These are phyloP conservation scores for Puccinia horiana DNA, from an alignment of 1,284 basidiomycete genomes.

Conservation along the genomic window DNA sequence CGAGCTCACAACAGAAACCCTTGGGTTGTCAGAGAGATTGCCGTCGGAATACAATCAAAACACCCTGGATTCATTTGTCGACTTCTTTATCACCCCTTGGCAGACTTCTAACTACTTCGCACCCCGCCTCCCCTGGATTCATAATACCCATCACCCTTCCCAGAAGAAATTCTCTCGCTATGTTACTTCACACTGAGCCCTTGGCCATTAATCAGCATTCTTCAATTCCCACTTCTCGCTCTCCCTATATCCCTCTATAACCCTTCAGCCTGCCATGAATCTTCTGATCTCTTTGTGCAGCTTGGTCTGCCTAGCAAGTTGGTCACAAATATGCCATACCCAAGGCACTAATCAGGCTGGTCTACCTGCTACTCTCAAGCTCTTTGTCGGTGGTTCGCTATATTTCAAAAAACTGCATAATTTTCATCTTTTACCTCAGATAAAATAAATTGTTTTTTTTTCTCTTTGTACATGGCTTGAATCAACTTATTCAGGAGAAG, in stretches of 20 bases:
- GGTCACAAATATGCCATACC: neutral
- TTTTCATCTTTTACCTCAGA: neutral
- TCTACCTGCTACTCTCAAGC: neutral
- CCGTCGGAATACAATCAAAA: neutral
- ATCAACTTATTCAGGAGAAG: constrained; percentile 3
- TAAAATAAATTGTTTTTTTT: neutral
- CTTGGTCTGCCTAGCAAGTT: neutral
- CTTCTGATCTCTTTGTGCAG: neutral
- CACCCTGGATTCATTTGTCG: neutral
- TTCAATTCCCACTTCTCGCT: neutral
- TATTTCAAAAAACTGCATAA: neutral
- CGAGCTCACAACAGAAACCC: too few relatives aligned
- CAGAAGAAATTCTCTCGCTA: too few relatives aligned
- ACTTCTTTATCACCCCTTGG: neutral
- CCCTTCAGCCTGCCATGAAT: neutral
- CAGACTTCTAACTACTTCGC: neutral
- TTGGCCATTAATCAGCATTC: neutral
- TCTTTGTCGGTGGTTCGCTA: constrained; percentile 5
- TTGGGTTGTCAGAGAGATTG: neutral
- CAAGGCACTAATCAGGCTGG: neutral
- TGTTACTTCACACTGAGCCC: neutral
- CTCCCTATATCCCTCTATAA: neutral
- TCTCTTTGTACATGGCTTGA: neutral
- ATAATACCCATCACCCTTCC: neutral
- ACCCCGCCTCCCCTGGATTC: neutral